Evolutionary conservation across 2,329 filamentous ascomycete species (phyloP).

Genomic region (Talaromyces verruculosus): DNA sequence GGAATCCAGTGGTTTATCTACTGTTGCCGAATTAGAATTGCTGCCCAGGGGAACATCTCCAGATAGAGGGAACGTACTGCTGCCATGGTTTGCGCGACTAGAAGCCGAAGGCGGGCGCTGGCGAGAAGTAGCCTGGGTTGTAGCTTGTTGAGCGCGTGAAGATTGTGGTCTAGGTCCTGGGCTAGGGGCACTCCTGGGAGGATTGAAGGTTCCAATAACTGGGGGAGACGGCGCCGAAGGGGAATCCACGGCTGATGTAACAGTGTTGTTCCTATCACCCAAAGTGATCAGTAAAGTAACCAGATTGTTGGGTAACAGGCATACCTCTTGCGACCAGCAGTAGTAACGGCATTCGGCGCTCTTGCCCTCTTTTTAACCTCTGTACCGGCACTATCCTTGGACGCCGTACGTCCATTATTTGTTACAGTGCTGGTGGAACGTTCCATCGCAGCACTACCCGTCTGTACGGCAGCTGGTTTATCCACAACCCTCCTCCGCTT

Average conservation of each 20-base stretch:
- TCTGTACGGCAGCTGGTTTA: constrained; percentile 50
- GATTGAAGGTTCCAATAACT: constrained; percentile 62
- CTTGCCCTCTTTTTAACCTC: constrained; percentile 72
- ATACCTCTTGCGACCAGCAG: constrained; percentile 70
- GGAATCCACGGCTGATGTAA: constrained; percentile 58
- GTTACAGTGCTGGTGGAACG: constrained; percentile 41
- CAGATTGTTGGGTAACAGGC: constrained; percentile 30
- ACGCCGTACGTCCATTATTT: constrained; percentile 36
- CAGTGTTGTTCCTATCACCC: constrained; percentile 46
- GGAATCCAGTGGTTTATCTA: constrained; percentile 48
- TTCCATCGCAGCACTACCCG: constrained; percentile 40
- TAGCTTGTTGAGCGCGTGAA: constrained; percentile 73
- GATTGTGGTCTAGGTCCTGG: constrained; percentile 65
- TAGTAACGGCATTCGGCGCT: constrained; percentile 66
- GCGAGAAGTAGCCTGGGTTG: constrained; percentile 59
- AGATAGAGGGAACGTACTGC: constrained; percentile 40
- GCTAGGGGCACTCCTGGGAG: constrained; percentile 60
- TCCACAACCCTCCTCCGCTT: constrained; percentile 79
- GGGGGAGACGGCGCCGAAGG: constrained; percentile 75
- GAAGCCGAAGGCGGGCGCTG: constrained; percentile 62
- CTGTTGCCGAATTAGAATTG: constrained; percentile 27
- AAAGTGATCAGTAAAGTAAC: not conserved
- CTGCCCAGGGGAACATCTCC: constrained; percentile 32
- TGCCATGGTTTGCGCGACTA: constrained; percentile 58
- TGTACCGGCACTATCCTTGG: constrained; percentile 66